phyloP scores from a whole-genome alignment of 805 yeast genomes.

The Lipomyces kockii region DNA sequence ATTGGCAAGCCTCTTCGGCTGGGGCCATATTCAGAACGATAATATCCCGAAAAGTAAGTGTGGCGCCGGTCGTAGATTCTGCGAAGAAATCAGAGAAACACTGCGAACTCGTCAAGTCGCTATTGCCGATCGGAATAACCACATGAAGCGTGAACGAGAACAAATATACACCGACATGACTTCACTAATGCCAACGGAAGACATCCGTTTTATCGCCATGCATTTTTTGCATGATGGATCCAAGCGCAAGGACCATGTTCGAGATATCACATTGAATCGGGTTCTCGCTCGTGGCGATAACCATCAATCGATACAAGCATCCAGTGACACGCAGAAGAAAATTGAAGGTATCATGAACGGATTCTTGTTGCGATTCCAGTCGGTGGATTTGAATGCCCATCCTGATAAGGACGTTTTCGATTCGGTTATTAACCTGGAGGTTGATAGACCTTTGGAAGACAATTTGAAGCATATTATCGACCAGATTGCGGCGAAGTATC shows the following conservation, averaged over 20 bases:
- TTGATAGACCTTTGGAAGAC: slow-evolving; percentile 53
- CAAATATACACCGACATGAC: slow-evolving; percentile 63
- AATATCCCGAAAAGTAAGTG: slow-evolving; percentile 53
- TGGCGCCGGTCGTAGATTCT: slow-evolving; percentile 34
- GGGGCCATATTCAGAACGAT: slow-evolving; percentile 86
- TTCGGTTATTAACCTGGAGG: slow-evolving; percentile 61
- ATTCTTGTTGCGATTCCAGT: slow-evolving; percentile 71
- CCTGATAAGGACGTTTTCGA: slow-evolving; percentile 74
- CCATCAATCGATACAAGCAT: slow-evolving; percentile 77
- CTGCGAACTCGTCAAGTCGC: slow-evolving; percentile 57
- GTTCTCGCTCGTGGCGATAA: slow-evolving; percentile 77
- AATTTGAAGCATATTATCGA: slow-evolving; percentile 56
- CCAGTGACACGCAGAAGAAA: slow-evolving; percentile 52
- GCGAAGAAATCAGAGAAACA: slow-evolving; percentile 40
- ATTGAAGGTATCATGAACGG: slow-evolving; percentile 72
- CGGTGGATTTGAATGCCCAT: slow-evolving; percentile 49
- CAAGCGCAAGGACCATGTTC: slow-evolving; percentile 17
- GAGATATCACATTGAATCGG: slow-evolving; percentile 58
- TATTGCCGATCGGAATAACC: slow-evolving; percentile 83
- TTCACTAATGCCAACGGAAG: slow-evolving; percentile 46
- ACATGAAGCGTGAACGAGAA: slow-evolving; percentile 67
- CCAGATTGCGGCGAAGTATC: slow-evolving; percentile 50
- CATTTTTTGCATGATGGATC: slow-evolving; percentile 58
- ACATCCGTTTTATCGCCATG: slow-evolving; percentile 65
- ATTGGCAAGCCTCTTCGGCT: slow-evolving; percentile 59